Evolutionary conservation across 2,329 filamentous ascomycete genomes (phyloP).

Genomic region (Tolypocladium ophioglossoides): DNA sequence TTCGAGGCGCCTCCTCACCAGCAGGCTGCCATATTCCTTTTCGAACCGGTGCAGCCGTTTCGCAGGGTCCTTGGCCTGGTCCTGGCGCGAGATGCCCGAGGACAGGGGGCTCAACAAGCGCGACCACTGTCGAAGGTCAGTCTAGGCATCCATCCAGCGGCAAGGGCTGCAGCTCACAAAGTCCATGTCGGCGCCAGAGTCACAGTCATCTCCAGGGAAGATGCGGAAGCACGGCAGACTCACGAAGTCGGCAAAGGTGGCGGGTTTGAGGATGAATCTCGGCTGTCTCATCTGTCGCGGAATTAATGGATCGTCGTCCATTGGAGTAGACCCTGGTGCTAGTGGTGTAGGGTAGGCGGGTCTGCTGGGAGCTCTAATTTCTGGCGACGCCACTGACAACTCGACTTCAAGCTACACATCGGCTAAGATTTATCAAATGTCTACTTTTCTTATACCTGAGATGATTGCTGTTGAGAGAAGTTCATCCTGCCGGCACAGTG

Average conservation of each 20-base stretch:
- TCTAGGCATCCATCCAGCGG: not conserved
- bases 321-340: not conserved
- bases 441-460: no score
- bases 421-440: no score
- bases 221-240: not conserved
- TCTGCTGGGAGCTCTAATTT: not conserved
- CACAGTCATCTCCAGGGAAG: conserved; percentile 27
- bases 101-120: conserved; percentile 55
- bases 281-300: not conserved
- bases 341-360: not conserved
- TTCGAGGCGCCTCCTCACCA: conserved; percentile 31
- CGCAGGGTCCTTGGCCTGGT: conserved; percentile 51
- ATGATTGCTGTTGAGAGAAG: no score
- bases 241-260: not conserved
- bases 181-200: conserved; percentile 18
- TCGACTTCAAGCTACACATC: no score
- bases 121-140: conserved; percentile 42
- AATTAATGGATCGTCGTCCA: not conserved
- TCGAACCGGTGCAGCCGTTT: conserved; percentile 56
- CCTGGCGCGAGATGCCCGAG: conserved; percentile 43
- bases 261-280: not conserved
- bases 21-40: conserved; percentile 51
- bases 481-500: no score
- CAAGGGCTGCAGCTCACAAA: not conserved
- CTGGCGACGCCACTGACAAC: not conserved